Conservation (phyloP, 2,329 filamentous ascomycete species). For the Peltaster fructicola region DNA sequence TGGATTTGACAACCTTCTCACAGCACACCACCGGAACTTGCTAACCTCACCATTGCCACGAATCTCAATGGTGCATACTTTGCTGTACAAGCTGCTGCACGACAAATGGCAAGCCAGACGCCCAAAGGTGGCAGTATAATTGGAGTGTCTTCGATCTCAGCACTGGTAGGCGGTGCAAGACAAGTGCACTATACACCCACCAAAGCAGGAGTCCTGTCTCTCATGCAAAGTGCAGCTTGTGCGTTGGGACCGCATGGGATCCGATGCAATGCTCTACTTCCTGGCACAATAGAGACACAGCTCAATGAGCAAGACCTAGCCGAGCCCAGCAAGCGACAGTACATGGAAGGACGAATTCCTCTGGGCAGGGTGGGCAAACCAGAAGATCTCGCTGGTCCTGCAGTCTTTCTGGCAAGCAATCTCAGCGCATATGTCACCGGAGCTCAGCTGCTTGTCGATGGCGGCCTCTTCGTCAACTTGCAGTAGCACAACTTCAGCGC, state of each 20-base stretch:
- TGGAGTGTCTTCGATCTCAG: conserved; percentile 54
- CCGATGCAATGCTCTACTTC: conserved; percentile 66
- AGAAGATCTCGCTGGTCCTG: conserved; percentile 62
- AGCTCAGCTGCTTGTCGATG: conserved; percentile 70
- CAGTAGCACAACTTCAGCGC: conserved; percentile 44
- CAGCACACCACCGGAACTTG: too few species aligned
- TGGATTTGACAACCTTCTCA: too few species aligned
- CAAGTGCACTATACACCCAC: conserved; percentile 82
- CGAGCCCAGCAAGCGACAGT: conserved; percentile 52
- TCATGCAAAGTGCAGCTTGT: conserved; percentile 72
- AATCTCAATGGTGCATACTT: conserved; percentile 86
- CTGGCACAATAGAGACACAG: conserved; percentile 69
- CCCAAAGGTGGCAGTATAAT: conserved; percentile 60
- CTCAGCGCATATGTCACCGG: conserved; percentile 70
- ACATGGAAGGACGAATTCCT: conserved; percentile 71
- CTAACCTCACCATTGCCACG: conserved; percentile 46
- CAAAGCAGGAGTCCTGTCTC: conserved; percentile 61
- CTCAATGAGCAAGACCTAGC: conserved; percentile 67
- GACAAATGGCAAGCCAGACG: conserved; percentile 55
- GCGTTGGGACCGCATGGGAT: conserved; percentile 61
- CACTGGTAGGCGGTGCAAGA: conserved; percentile 57
- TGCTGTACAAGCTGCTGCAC: conserved; percentile 65
- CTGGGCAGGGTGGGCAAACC: conserved; percentile 56
- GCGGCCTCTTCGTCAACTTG: conserved; percentile 76
- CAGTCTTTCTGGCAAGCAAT: conserved; percentile 67